A percentile compares a stretch with the other conserved stretches of the same genome.
Conservation (phyloP, 1,284 basidiomycete species). For the Mixia osmundae region DNA sequence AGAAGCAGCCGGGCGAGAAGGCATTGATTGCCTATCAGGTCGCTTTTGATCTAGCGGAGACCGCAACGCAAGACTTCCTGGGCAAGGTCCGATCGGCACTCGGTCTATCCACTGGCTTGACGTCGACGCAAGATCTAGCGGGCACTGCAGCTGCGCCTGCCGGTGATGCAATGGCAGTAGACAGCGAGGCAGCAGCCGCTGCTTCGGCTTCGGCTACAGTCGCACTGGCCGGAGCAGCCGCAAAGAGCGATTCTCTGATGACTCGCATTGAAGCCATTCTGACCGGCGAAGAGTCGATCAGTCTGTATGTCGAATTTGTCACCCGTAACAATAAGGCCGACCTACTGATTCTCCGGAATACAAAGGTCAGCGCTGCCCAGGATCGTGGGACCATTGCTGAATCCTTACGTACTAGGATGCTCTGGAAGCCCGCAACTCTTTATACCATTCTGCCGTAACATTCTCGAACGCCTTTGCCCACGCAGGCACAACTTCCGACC, state of each 20-base stretch:
- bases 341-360: conserved; percentile 66
- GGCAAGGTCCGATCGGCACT: conserved; percentile 31
- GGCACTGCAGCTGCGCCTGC: conserved; percentile 1
- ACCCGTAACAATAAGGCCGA: conserved; percentile 82
- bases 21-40: conserved; percentile 68
- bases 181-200: conserved; percentile 7
- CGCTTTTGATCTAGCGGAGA: conserved; percentile 78
- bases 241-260: neutral
- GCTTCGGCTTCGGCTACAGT: neutral
- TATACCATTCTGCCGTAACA: conserved; percentile 84
- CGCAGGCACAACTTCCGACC: conserved; percentile 77
- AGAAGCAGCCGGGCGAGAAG: conserved; percentile 28
- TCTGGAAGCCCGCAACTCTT: conserved; percentile 77
- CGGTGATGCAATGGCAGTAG: conserved; percentile 1
- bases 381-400: conserved; percentile 29
- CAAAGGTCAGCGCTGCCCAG: no score
- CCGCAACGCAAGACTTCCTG: conserved; percentile 74
- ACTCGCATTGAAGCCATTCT: conserved; percentile 32
- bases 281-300: conserved; percentile 66
- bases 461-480: conserved; percentile 91
- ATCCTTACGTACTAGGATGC: no score
- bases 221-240: neutral
- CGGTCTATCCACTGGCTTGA: neutral
- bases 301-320: conserved; percentile 78
- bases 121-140: no score